These are phyloP conservation scores for Zygosaccharomyces bisporus DNA, from an alignment of 805 yeast species.

Conservation along the genomic window DNA sequence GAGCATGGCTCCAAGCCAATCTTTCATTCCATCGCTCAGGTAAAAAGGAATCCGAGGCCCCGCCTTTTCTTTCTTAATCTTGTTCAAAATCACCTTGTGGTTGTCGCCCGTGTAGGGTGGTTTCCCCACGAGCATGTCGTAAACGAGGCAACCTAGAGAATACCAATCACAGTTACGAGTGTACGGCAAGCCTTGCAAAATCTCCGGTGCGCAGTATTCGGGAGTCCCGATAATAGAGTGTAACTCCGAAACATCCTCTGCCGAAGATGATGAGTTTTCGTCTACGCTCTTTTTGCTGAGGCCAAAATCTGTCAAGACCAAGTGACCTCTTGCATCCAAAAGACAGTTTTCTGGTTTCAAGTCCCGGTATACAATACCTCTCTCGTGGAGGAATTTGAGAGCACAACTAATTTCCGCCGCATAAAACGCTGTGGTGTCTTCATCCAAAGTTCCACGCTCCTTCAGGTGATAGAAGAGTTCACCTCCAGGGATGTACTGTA, in stretches of 20 bases:
- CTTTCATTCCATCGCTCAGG: slow-evolving; percentile 75
- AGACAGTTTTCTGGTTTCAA: slow-evolving; percentile 88
- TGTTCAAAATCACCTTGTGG: slow-evolving; percentile 70
- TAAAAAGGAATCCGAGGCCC: slow-evolving; percentile 64
- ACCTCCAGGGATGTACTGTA: slow-evolving; percentile 87
- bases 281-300: slow-evolving; percentile 46
- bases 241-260: slow-evolving; percentile 29
- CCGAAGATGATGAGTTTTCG: slow-evolving; percentile 2
- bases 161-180: slow-evolving; percentile 86
- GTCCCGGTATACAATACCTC: slow-evolving; percentile 84
- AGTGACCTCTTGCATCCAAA: slow-evolving; percentile 70
- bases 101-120: slow-evolving; percentile 89
- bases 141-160: slow-evolving; percentile 81
- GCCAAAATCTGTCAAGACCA: slow-evolving; percentile 80
- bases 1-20: slow-evolving; percentile 58
- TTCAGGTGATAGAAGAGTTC: slow-evolving; percentile 55
- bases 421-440: slow-evolving; percentile 69
- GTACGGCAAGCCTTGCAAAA: slow-evolving; percentile 70
- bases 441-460: slow-evolving; percentile 45
- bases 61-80: slow-evolving; percentile 60
- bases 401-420: slow-evolving; percentile 81
- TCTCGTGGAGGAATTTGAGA: slow-evolving; percentile 64
- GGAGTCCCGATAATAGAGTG: slow-evolving; percentile 45
- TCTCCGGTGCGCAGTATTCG: slow-evolving; percentile 77
- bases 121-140: slow-evolving; percentile 75